Evolutionary conservation across 306 rosid genomes (phyloP).

Genomic region (Comarum palustre): DNA sequence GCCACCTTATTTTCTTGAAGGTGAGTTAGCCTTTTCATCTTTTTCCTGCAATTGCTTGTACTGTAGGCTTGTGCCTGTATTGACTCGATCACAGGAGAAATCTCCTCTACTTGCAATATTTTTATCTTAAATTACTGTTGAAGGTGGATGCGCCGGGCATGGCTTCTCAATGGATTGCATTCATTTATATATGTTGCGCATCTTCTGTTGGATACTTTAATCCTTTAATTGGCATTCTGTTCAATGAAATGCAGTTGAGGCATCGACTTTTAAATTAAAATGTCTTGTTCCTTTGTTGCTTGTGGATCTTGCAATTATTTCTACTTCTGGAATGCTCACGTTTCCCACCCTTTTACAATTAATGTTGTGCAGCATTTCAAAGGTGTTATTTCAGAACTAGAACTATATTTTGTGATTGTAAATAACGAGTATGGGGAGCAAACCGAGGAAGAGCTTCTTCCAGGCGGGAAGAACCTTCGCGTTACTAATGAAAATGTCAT

Average conservation of each 20-base stretch:
- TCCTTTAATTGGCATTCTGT: neutral
- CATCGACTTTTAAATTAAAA: neutral
- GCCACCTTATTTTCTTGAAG: slow-evolving; percentile 96
- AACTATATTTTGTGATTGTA: slow-evolving; percentile 83
- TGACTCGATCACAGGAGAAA: neutral
- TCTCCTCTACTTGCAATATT: neutral
- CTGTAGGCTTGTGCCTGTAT: neutral
- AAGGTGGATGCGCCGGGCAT: too few relatives aligned
- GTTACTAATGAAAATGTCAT: slow-evolving; percentile 87
- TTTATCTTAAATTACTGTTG: neutral
- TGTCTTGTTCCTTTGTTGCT: neutral
- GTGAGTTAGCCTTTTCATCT: slow-evolving; percentile 30
- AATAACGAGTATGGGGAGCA: slow-evolving; percentile 98
- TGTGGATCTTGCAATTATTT: slow-evolving; percentile 13
- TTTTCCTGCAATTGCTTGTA: neutral
- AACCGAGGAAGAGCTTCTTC: slow-evolving; percentile 89
- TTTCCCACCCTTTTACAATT: slow-evolving; percentile 13
- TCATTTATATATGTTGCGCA: neutral
- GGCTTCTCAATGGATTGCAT: neutral
- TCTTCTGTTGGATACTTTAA: too few relatives aligned
- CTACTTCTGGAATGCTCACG: neutral
- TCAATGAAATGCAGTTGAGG: neutral
- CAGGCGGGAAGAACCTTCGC: slow-evolving; percentile 67
- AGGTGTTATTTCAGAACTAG: slow-evolving; percentile 75
- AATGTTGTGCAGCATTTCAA: slow-evolving; percentile 59